These are phyloP conservation scores for Cicer judaicum DNA, from an alignment of 306 rosid species.

Conservation along the genomic window DNA sequence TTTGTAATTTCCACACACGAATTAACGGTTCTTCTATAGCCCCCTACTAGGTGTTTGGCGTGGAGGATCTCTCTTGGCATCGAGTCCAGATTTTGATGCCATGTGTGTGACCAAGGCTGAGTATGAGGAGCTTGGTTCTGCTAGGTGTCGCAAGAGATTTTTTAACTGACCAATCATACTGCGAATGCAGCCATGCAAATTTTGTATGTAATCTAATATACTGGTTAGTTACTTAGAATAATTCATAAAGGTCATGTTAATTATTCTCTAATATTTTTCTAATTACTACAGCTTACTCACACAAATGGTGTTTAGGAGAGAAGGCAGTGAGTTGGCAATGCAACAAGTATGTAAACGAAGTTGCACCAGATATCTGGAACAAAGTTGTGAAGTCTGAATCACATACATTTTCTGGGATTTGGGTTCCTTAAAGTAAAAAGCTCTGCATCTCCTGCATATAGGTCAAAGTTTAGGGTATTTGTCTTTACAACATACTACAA, in stretches of 20 bases:
- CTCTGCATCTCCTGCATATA: no score
- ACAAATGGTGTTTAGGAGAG: slow-evolving; percentile 11
- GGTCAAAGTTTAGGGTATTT: no score
- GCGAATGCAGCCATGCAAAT: background rate
- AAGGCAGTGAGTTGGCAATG: background rate
- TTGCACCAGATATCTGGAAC: slow-evolving; percentile 20
- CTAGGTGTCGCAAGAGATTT: slow-evolving; percentile 90
- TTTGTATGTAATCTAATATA: slow-evolving; percentile 29
- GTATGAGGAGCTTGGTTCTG: slow-evolving; percentile 97
- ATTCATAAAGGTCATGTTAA: slow-evolving; percentile 6
- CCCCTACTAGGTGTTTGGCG: slow-evolving; percentile 91
- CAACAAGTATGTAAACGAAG: slow-evolving; percentile 22
- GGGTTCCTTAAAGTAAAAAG: no score
- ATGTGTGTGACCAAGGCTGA: slow-evolving; percentile 97
- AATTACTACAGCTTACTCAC: slow-evolving; percentile 35
- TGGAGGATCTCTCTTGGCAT: slow-evolving; percentile 89
- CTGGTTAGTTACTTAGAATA: slow-evolving; percentile 10
- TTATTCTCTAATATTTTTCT: slow-evolving; percentile 6
- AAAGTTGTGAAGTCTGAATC: slow-evolving; percentile 15
- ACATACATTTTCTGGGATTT: background rate
- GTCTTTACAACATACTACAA: no score
- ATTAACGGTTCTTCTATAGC: slow-evolving; percentile 53
- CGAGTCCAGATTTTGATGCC: slow-evolving; percentile 89
- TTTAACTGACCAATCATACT: slow-evolving; percentile 57
- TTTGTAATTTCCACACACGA: slow-evolving; percentile 19